Evolutionary conservation across 768 basidiomycete species (phyloP).

Genomic region (Mycena kentingensis): DNA sequence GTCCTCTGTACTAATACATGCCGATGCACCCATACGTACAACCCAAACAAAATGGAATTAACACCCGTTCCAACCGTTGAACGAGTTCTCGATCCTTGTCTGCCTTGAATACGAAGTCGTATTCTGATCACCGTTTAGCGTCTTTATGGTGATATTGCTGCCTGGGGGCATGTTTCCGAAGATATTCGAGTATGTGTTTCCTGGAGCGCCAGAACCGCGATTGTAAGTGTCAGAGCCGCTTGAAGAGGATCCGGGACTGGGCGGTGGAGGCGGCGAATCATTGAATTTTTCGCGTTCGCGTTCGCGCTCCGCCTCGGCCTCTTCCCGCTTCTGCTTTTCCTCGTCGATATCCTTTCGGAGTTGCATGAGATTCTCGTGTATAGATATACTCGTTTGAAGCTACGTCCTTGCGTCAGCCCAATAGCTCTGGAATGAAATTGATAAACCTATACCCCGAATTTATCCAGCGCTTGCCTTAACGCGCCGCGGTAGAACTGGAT

Average conservation of each 20-base stretch:
- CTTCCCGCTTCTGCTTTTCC: not conserved
- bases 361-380: conserved; percentile 27
- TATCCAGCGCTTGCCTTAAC: conserved; percentile 27
- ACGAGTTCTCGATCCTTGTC: conserved; percentile 24
- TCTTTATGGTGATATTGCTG: conserved; percentile 8
- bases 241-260: not conserved
- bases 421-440: not conserved
- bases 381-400: conserved; percentile 26
- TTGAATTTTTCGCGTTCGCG: not conserved
- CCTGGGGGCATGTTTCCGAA: conserved; percentile 14
- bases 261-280: not conserved
- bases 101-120: conserved; percentile 1
- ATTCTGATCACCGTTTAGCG: conserved; percentile 21
- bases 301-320: not conserved
- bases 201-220: not conserved
- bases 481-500: conserved; percentile 23
- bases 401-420: not conserved
- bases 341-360: conserved; percentile 13
- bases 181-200: conserved; percentile 10
- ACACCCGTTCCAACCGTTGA: not conserved
- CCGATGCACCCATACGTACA: no score
- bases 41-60: not conserved
- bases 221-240: not conserved
- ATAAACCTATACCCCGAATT: conserved; percentile 28
- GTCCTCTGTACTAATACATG: not conserved